Evolutionary conservation across 371 early-diverging fungal species (phyloP).

Genomic region (Blakeslea trispora): DNA sequence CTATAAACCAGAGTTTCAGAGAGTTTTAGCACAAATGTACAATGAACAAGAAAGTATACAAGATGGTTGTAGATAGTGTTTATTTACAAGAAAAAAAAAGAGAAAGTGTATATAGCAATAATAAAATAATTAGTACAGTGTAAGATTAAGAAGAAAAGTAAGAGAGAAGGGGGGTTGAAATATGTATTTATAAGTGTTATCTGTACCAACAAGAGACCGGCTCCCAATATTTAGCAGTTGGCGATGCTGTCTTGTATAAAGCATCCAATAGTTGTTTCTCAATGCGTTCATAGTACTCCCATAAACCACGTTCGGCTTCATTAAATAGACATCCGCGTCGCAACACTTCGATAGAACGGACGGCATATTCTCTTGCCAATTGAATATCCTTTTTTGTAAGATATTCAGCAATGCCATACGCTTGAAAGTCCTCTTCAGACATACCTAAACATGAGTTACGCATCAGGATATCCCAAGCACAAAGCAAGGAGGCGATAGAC

Average conservation of each 20-base stretch:
- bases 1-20: constrained; percentile 18
- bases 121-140: background rate
- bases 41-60: constrained; percentile 6
- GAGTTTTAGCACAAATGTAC: constrained; percentile 17
- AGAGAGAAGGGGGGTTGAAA: constrained; percentile 1
- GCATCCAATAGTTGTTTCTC: constrained; percentile 25
- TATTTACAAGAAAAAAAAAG: constrained; percentile 1
- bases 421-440: constrained; percentile 16
- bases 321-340: constrained; percentile 40
- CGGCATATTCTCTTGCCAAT: constrained; percentile 29
- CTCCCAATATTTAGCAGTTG: constrained; percentile 27
- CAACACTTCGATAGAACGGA: constrained; percentile 34
- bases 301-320: constrained; percentile 32
- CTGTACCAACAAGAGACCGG: constrained; percentile 13
- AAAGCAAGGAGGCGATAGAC: constrained; percentile 25
- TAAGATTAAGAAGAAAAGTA: background rate
- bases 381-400: constrained; percentile 24
- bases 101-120: background rate
- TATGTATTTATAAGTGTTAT: background rate
- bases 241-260: constrained; percentile 1
- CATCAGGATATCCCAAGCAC: constrained; percentile 41
- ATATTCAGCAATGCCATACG: constrained; percentile 8
- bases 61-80: constrained; percentile 2
- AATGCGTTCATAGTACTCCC: constrained; percentile 39
- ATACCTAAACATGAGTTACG: constrained; percentile 40